Evolutionary conservation across 2,329 filamentous ascomycete species (phyloP).

Genomic region (Arthrobotrys megalospora): DNA sequence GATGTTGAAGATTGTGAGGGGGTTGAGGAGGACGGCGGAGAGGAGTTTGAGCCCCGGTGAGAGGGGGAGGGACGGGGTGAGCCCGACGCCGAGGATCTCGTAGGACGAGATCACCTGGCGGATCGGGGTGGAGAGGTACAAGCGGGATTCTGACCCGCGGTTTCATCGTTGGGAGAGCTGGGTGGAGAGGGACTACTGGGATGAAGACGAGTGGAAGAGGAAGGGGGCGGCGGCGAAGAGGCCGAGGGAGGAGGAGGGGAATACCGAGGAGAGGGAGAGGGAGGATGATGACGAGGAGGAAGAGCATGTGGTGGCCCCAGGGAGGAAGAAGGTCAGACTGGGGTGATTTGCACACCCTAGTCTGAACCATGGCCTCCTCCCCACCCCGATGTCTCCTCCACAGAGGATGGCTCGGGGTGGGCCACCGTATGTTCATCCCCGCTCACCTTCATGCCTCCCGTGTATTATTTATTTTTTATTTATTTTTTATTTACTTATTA

Average conservation of each 20-base stretch:
- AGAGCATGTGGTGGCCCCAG: too few species aligned
- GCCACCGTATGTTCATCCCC: neutral
- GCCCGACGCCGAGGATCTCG: conserved; percentile 63
- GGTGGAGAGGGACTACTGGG: too few species aligned
- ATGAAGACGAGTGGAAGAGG: too few species aligned
- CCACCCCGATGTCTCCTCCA: too few species aligned
- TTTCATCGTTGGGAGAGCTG: too few species aligned
- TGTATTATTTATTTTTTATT: conserved; percentile 5
- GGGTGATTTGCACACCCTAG: too few species aligned
- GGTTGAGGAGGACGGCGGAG: conserved; percentile 87
- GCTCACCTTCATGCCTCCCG: neutral
- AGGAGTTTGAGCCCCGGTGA: conserved; percentile 70
- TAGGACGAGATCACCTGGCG: conserved; percentile 31
- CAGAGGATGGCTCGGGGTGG: neutral
- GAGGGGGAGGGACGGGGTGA: conserved; percentile 59
- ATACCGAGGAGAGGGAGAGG: neutral
- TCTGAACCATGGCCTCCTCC: too few species aligned
- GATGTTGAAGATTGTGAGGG: conserved; percentile 91
- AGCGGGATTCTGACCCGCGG: too few species aligned
- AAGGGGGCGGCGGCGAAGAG: too few species aligned
- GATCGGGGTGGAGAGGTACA: too few species aligned
- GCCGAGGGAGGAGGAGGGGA: neutral
- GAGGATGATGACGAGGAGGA: neutral
- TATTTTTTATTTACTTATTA: conserved; percentile 3
- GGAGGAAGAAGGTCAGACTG: too few species aligned